Base-by-base conservation (phyloP, 805 yeast species). In the Starmerella etchellsii region DNA sequence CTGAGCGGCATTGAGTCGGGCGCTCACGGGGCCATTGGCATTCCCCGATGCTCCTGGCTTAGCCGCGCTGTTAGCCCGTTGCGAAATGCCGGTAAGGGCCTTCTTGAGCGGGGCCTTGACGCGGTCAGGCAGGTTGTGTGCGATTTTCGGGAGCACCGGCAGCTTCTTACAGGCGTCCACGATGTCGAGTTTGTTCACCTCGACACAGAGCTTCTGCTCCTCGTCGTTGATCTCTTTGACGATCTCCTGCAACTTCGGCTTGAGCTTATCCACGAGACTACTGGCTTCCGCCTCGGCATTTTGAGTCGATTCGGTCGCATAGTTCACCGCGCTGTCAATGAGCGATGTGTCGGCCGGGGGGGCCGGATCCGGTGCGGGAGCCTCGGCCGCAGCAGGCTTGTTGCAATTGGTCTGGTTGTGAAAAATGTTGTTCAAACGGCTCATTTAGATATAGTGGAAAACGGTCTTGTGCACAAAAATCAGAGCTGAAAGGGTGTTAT, bases 361-460 rank as follows among this genome's bases (percentile, higher is more conserved):
- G n/a, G 24, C 9, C n/a, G 34, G 15, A 7, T n/a, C 25, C 13
- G 25, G 25, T 23, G 10, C 25, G 10, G 25, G 25, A 23, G 25
- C 10, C 25, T 7, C 25, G 25, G 25, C 25, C 10, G 25, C 25
- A 8, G 25, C 25, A 23, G 25, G 28, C 15, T 21, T 34, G 34
- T 7, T 5, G 31, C 14, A 14, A 14, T 14, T 34, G 22, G 37
- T 5, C 8, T 31, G 14, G 30, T 13, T 18, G 26, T 41, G 44
- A 36, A 43, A 39, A 11, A 40, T 26, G n/a, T 40, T 35, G 30
- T 29, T 36, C 3, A 43, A 24, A 13, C 47, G 43, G 40, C 40
- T 42, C 43, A 39, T 42, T 27, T 10, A 23, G 10, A 8, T 23
- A 23, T 10, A 23, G 10, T 23, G 7, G 25, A 23, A 8, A 23